phyloP scores from a whole-genome alignment of 2,329 filamentous ascomycete genomes.

The Verticillium dahliae region DNA sequence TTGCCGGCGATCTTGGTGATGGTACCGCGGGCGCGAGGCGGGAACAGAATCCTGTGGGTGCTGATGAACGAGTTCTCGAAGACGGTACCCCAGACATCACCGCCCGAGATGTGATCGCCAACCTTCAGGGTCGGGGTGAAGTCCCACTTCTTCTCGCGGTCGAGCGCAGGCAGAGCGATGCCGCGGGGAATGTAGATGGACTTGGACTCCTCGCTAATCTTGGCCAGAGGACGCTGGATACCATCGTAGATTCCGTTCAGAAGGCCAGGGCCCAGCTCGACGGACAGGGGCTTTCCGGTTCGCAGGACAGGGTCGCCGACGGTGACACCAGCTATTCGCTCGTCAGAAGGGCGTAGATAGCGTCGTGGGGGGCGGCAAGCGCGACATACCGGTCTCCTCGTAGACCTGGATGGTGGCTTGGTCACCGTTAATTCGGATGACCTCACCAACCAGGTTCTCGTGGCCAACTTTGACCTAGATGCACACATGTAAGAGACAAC shows the following conservation, averaged over 20 bases:
- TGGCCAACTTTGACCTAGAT: constrained; percentile 81
- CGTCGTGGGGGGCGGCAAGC: neutral
- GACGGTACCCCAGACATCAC: constrained; percentile 91
- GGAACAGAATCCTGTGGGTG: constrained; percentile 88
- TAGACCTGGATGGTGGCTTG: constrained; percentile 98
- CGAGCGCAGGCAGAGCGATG: constrained; percentile 78
- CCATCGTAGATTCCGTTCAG: constrained; percentile 99
- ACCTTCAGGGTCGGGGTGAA: constrained; percentile 90
- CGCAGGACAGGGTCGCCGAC: constrained; percentile 88
- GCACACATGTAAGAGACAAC: neutral
- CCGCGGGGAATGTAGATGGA: constrained; percentile 98
- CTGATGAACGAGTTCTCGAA: constrained; percentile 93
- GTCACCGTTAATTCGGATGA: constrained; percentile 94
- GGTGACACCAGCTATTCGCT: constrained; percentile 71
- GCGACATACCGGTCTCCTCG: constrained; percentile 81
- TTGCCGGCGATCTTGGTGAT: constrained; percentile 87
- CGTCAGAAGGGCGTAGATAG: neutral
- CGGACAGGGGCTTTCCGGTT: constrained; percentile 92
- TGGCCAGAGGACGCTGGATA: constrained; percentile 90
- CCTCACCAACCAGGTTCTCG: constrained; percentile 88
- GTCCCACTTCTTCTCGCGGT: constrained; percentile 92
- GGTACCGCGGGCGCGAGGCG: constrained; percentile 81
- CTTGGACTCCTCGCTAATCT: constrained; percentile 68
- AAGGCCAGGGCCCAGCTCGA: constrained; percentile 92
- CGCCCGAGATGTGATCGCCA: constrained; percentile 92